Conservation (phyloP, 2,329 filamentous ascomycete genomes). For the Didymellaceae sp. region DNA sequence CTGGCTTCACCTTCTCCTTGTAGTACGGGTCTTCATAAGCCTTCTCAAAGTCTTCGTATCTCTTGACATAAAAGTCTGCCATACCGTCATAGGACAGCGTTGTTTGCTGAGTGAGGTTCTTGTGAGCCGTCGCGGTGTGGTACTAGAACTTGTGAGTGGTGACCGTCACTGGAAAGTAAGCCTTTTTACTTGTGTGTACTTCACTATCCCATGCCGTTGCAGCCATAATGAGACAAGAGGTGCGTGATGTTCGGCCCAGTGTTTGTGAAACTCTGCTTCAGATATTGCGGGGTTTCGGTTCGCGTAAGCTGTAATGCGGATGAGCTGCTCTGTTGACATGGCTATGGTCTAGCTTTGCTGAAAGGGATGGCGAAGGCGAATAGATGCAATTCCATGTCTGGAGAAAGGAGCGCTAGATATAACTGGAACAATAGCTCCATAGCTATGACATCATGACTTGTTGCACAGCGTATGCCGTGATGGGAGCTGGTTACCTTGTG, state of each 20-base stretch:
- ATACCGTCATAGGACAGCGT: constrained; percentile 29
- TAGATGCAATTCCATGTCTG: too few species aligned
- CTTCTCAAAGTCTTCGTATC: constrained; percentile 32
- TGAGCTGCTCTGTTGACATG: constrained; percentile 4
- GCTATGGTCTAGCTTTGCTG: not conserved
- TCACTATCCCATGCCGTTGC: constrained; percentile 28
- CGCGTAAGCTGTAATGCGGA: constrained; percentile 32
- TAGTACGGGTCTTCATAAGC: constrained; percentile 35
- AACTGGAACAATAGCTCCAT: not conserved
- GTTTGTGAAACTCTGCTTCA: constrained; percentile 32
- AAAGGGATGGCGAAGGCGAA: not conserved
- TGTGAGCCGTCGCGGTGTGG: constrained; percentile 28
- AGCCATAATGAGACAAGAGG: constrained; percentile 31
- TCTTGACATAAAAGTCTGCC: constrained; percentile 35
- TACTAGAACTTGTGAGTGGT: constrained; percentile 16
- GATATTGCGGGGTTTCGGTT: constrained; percentile 29
- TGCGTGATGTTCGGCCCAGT: constrained; percentile 34
- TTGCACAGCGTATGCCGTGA: too few species aligned
- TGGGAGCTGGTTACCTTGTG: not conserved
- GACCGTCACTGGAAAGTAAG: too few species aligned
- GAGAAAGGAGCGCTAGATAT: not conserved
- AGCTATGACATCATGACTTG: constrained; percentile 11
- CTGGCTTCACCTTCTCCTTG: constrained; percentile 24
- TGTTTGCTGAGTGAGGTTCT: constrained; percentile 22
- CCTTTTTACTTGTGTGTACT: constrained; percentile 31